phyloP scores from a whole-genome alignment of 495 filamentous ascomycete genomes.

The Penicillium paradoxum region DNA sequence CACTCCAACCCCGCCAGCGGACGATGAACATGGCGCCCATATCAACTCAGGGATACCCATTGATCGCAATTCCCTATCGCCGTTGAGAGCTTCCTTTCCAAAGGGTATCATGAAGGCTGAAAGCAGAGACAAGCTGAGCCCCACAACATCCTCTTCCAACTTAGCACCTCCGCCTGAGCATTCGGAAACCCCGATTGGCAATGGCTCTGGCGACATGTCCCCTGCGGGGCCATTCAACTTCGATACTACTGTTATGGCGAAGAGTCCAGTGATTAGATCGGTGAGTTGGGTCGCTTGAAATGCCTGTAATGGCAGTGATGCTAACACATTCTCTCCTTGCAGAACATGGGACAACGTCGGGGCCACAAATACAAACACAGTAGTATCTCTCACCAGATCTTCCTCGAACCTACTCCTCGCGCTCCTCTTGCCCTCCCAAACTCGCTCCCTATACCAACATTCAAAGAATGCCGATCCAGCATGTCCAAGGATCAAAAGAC shows the following conservation, averaged over 20 bases:
- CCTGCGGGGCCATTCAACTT: slow-evolving; percentile 80
- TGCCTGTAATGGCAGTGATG: background rate
- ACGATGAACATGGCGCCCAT: slow-evolving; percentile 35
- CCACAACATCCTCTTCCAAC: slow-evolving; percentile 41
- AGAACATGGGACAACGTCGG: slow-evolving; percentile 84
- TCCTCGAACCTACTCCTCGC: slow-evolving; percentile 86
- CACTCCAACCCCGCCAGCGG: slow-evolving; percentile 64
- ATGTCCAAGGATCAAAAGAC: slow-evolving; percentile 84
- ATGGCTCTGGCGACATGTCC: slow-evolving; percentile 38
- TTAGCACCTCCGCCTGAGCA: slow-evolving; percentile 29
- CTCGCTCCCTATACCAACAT: slow-evolving; percentile 86
- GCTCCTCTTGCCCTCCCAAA: slow-evolving; percentile 88
- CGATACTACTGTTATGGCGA: slow-evolving; percentile 73
- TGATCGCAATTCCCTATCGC: slow-evolving; percentile 61
- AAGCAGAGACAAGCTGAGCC: slow-evolving; percentile 31
- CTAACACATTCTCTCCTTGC: slow-evolving; percentile 11
- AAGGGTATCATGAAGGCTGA: slow-evolving; percentile 23
- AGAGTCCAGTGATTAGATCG: slow-evolving; percentile 71
- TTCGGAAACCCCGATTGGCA: slow-evolving; percentile 34
- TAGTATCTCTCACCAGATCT: slow-evolving; percentile 93
- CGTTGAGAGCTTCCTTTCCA: slow-evolving; percentile 50
- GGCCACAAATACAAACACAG: slow-evolving; percentile 98
- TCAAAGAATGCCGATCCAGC: slow-evolving; percentile 74
- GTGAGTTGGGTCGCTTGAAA: slow-evolving; percentile 43
- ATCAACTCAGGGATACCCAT: slow-evolving; percentile 37